Conservation (phyloP, 176 grass and related monocot genomes). For the Eremochloa ophiuroides region DNA sequence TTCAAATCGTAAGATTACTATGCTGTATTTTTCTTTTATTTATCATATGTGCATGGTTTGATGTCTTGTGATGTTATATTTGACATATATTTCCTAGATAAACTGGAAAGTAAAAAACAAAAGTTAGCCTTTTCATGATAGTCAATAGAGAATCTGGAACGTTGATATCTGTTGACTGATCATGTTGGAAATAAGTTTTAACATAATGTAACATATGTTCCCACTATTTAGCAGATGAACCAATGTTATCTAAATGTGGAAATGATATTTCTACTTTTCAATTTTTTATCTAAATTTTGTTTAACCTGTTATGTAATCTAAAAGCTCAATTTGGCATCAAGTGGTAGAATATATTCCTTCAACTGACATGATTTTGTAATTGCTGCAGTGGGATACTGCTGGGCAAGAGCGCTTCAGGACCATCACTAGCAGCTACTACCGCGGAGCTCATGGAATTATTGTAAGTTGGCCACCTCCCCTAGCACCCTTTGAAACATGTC, state of each 20-base stretch:
- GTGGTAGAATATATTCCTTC: not conserved
- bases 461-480: conserved; percentile 33
- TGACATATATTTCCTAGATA: not conserved
- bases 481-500: not conserved
- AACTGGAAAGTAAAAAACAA: not conserved
- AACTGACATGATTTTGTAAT: not conserved
- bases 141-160: not conserved
- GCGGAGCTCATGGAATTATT: conserved; percentile 90
- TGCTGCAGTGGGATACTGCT: conserved; percentile 81
- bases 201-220: not conserved
- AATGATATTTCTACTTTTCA: not conserved
- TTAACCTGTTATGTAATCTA: not conserved
- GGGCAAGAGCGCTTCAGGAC: conserved; percentile 93
- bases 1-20: conserved; percentile 65
- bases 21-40: not conserved
- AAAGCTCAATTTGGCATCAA: not conserved
- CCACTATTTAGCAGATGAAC: not conserved
- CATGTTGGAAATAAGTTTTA: not conserved
- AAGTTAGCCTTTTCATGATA: not conserved
- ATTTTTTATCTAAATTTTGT: not conserved
- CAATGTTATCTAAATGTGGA: not conserved
- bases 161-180: not conserved
- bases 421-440: conserved; percentile 90
- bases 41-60: not conserved
- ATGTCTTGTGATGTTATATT: not conserved